phyloP scores from a whole-genome alignment of 495 filamentous ascomycete genomes.

The Sporormia fimetaria region DNA sequence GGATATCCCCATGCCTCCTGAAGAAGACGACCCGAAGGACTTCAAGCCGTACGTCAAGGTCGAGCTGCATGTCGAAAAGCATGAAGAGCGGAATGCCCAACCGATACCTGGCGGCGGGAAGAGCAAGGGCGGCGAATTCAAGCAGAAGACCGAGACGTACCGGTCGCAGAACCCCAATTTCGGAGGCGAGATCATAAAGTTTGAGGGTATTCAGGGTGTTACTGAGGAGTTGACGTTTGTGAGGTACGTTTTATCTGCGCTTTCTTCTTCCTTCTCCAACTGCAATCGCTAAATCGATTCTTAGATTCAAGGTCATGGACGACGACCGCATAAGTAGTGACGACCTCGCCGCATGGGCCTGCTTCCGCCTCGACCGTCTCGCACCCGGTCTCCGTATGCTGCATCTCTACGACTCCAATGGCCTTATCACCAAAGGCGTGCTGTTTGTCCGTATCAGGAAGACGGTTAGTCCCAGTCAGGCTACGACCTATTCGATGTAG shows the following conservation, averaged over 20 bases:
- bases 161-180: slow-evolving; percentile 62
- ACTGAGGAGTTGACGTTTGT: slow-evolving; percentile 73
- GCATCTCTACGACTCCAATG: slow-evolving; percentile 54
- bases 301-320: slow-evolving; percentile 75
- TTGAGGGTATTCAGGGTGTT: slow-evolving; percentile 51
- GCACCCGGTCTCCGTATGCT: slow-evolving; percentile 65
- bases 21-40: slow-evolving; percentile 42
- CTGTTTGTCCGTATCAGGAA: slow-evolving; percentile 61
- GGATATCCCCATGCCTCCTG: slow-evolving; percentile 42
- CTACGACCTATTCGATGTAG: too few species aligned
- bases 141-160: slow-evolving; percentile 50
- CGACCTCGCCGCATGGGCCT: slow-evolving; percentile 74
- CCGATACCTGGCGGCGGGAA: slow-evolving; percentile 37
- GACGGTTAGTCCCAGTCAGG: slow-evolving; percentile 25
- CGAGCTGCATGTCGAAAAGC: slow-evolving; percentile 66
- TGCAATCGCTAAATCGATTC: background rate
- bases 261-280: slow-evolving; percentile 3
- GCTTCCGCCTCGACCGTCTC: slow-evolving; percentile 70
- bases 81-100: slow-evolving; percentile 31
- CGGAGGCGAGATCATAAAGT: slow-evolving; percentile 48
- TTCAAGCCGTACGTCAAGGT: slow-evolving; percentile 74
- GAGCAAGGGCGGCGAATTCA: slow-evolving; percentile 51
- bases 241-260: slow-evolving; percentile 40
- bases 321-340: slow-evolving; percentile 61
- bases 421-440: slow-evolving; percentile 48